phyloP scores from a whole-genome alignment of 345 rosid species.

The Salix exigua region DNA sequence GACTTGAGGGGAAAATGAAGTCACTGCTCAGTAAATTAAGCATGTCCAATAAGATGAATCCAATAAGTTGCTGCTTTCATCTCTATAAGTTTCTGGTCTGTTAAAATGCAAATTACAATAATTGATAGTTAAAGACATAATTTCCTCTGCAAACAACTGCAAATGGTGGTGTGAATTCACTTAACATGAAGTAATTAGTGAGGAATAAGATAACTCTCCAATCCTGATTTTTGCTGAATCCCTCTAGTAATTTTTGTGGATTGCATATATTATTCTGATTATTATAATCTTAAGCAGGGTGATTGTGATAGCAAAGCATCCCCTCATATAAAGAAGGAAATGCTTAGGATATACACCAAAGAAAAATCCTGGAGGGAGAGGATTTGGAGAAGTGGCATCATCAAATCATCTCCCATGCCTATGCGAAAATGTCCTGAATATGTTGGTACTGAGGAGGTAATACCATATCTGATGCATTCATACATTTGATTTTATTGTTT shows the following conservation, averaged over 20 bases:
- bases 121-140: background rate
- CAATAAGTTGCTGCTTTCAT: no score
- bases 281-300: constrained; percentile 33
- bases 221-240: background rate
- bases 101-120: background rate
- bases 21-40: no score
- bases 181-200: no score
- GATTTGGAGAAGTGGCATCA: constrained; percentile 77
- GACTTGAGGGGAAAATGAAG: no score
- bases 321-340: constrained; percentile 67
- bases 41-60: no score
- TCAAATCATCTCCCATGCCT: constrained; percentile 73
- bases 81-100: background rate
- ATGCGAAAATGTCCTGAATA: constrained; percentile 63
- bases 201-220: background rate
- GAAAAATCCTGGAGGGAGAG: constrained; percentile 76
- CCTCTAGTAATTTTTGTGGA: background rate
- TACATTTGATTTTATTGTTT: background rate
- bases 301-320: constrained; percentile 48
- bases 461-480: background rate
- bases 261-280: constrained; percentile 2
- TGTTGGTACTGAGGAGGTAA: constrained; percentile 90
- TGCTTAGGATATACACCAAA: constrained; percentile 57
- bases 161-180: no score
- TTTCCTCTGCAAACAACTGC: background rate